Conservation (phyloP, 2,329 filamentous ascomycete species). For the Cordyceps tenuipes region DNA sequence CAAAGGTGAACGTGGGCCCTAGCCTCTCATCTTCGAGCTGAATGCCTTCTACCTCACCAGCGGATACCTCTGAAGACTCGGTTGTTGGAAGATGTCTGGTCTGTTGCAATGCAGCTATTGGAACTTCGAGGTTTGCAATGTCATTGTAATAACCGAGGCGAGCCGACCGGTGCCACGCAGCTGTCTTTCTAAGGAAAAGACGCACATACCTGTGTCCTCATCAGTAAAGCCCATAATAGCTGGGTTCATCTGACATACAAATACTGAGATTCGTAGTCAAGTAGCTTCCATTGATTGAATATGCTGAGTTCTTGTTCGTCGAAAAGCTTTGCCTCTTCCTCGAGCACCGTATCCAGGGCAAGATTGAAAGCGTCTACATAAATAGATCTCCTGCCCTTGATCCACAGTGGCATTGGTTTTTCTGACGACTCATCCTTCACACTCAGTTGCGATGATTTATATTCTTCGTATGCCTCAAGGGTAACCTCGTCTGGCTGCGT, state of each 20-base stretch:
- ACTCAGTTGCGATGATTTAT: constrained; percentile 46
- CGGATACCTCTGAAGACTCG: constrained; percentile 3
- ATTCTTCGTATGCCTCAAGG: constrained; percentile 70
- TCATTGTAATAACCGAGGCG: constrained; percentile 75
- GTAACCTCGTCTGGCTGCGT: constrained; percentile 61
- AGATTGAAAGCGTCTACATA: constrained; percentile 98
- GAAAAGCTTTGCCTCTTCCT: constrained; percentile 84
- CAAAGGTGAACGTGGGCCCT: constrained; percentile 61
- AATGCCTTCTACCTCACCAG: constrained; percentile 22
- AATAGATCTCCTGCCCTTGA: constrained; percentile 73
- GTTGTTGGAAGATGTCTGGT: constrained; percentile 43
- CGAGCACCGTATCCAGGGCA: constrained; percentile 78
- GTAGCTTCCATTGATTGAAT: constrained; percentile 63
- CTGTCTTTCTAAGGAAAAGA: constrained; percentile 84
- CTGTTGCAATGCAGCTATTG: constrained; percentile 57
- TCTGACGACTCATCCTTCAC: constrained; percentile 31
- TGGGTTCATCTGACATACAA: constrained; percentile 47
- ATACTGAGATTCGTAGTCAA: constrained; percentile 84
- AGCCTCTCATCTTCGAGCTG: constrained; percentile 38
- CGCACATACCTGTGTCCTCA: constrained; percentile 64
- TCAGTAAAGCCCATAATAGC: constrained; percentile 9
- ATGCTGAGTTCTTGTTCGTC: constrained; percentile 67
- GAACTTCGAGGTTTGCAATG: constrained; percentile 62
- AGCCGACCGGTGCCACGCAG: constrained; percentile 78
- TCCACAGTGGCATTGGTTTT: constrained; percentile 45